A percentile compares a stretch with the other conserved stretches of the same genome.
Evolutionary conservation across 2,329 filamentous ascomycete genomes (phyloP).

Genomic region (Teratosphaeria nubilosa): DNA sequence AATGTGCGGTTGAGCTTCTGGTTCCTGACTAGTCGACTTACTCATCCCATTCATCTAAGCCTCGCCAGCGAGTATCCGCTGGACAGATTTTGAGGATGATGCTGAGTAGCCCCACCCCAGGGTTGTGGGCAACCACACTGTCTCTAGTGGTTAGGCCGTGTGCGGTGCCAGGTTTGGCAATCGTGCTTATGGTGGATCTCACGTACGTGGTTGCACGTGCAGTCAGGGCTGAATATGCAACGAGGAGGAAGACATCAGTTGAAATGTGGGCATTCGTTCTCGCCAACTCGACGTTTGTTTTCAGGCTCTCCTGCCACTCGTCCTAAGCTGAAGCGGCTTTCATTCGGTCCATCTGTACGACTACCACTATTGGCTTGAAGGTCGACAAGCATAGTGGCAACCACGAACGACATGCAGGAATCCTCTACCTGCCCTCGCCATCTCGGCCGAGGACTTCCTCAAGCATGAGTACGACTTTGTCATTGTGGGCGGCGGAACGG

Average conservation of each 20-base stretch:
- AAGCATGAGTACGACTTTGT: constrained; percentile 19
- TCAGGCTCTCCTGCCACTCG: neutral
- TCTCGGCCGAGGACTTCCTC: constrained; percentile 16
- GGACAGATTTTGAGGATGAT: too few relatives aligned
- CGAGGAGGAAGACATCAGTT: neutral
- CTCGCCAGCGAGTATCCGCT: too few relatives aligned
- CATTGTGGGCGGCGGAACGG: constrained; percentile 23
- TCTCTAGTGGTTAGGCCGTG: neutral
- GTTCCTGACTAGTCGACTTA: too few relatives aligned
- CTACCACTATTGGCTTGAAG: neutral
- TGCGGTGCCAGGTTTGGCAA: neutral
- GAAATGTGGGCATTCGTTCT: too few relatives aligned
- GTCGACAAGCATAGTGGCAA: constrained; percentile 8
- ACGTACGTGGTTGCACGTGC: neutral
- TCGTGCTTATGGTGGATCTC: neutral
- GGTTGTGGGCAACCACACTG: neutral
- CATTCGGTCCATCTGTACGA: neutral
- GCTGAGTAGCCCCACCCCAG: neutral
- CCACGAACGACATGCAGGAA: constrained; percentile 10
- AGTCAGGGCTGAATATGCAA: neutral
- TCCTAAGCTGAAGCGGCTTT: neutral
- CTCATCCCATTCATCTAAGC: too few relatives aligned
- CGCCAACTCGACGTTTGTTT: neutral
- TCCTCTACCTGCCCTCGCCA: constrained; percentile 15
- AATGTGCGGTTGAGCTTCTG: too few relatives aligned